Base-by-base conservation (phyloP, 371 early-diverging fungal genomes). In the Gilbertella persicaria region DNA sequence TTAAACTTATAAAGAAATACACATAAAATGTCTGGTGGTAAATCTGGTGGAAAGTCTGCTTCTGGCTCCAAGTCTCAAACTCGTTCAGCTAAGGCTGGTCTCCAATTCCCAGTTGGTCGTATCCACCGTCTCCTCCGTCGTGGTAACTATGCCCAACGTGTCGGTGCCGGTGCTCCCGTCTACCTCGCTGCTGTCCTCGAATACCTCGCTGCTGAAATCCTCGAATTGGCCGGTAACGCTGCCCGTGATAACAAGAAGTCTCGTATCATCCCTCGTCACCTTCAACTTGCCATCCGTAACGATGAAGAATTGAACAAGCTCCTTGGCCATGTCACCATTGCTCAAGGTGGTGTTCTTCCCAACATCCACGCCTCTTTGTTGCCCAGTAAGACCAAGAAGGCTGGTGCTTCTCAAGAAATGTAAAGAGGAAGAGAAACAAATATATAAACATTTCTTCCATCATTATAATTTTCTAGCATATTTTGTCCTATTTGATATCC, bases 61-160 rank as follows among this genome's bases (percentile, higher is more conserved):
- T 69, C 82, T 62, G 80, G 79, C 56, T 51, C 80, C 65, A 72
- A 78, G 65, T 71, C 80, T 62, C 83, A 78, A 66, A 75, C 83
- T 50, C 79, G 89, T 66, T 93, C 94, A 28, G 63, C 85, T 64
- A 88, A 89, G 75, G 92, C 92, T 63, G 93, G 93, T 78, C 88
- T 92, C 62, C 91, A 93, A 73, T 95, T 95, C 88, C 97, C 97
- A 59, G 95, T 93, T 64, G 95, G 94, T 73, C 94, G 97, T 91
- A 88, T 97, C 70, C 95, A 95, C 78, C 91, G 96, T 86, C 87
- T 90, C 50, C 79, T 96, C 49, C 88, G 94, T 72, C 89, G 89
- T 78, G 93, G 94, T 61, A 93, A 93, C 88, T 94, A 94, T 69
- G 92, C 94, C 59, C 91, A 88, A 73, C 90, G 94, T 82, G 86